A percentile compares a stretch with the other conserved stretches of the same genome.
These are phyloP conservation scores for Sarocladium kiliense DNA, from an alignment of 2,329 filamentous ascomycete species.

Conservation along the genomic window DNA sequence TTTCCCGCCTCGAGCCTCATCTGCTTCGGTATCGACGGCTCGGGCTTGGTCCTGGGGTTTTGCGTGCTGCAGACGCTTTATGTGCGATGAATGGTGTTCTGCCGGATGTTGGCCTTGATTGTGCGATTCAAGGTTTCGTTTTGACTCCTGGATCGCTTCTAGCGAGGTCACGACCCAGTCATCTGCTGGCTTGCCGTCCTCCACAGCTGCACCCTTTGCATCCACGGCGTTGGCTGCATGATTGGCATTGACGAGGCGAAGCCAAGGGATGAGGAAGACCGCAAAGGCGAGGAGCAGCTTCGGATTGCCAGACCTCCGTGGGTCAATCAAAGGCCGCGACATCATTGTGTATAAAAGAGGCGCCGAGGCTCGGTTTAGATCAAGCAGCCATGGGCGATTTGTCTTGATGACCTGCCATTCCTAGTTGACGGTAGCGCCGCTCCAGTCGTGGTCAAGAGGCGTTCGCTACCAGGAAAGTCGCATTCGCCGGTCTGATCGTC, in stretches of 20 bases:
- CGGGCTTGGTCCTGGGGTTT: neutral
- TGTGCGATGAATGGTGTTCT: slow-evolving; percentile 17
- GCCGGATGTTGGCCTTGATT: slow-evolving; percentile 15
- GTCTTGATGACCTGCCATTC: neutral
- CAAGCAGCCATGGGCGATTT: neutral
- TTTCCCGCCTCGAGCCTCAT: slow-evolving; percentile 20
- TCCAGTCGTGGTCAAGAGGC: neutral
- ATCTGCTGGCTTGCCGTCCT: neutral
- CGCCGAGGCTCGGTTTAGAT: neutral
- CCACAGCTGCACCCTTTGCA: neutral
- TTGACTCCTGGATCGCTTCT: slow-evolving; percentile 22
- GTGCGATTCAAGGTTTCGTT: slow-evolving; percentile 21
- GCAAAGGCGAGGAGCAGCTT: slow-evolving; percentile 50
- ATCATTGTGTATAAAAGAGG: slow-evolving; percentile 40
- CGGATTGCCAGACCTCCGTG: slow-evolving; percentile 26
- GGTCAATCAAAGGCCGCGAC: slow-evolving; percentile 45
- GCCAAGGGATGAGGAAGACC: slow-evolving; percentile 51
- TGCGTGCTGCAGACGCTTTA: slow-evolving; percentile 15
- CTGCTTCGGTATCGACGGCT: slow-evolving; percentile 13
- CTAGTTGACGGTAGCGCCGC: neutral
- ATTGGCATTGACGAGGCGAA: slow-evolving; percentile 55
- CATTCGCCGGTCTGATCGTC: too few species aligned
- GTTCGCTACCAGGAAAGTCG: neutral
- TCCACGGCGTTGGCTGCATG: slow-evolving; percentile 17
- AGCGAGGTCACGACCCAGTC: slow-evolving; percentile 26